Percentiles rank a stretch among this genome's conserved stretches.
phyloP scores from a whole-genome alignment of 2,329 filamentous ascomycete species.

The Aaosphaeria pasadenensis region DNA sequence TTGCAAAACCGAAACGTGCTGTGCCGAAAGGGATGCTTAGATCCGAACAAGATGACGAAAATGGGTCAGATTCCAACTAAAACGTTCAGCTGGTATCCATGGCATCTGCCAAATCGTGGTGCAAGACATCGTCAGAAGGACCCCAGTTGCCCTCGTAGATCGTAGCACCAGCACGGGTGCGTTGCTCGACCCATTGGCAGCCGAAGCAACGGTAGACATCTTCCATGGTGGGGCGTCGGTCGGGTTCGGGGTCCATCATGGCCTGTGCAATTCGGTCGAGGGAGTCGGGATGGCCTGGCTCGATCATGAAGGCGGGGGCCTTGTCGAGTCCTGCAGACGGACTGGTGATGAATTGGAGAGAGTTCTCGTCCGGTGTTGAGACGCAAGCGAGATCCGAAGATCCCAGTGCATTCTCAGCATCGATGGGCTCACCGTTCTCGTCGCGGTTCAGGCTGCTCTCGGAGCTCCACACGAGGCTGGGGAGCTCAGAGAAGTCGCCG shows the following conservation, averaged over 20 bases:
- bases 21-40: too few species aligned
- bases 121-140: conserved; percentile 63
- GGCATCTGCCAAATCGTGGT: conserved; percentile 54
- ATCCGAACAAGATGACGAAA: too few species aligned
- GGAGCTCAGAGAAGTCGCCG: conserved; percentile 85
- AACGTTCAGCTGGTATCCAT: conserved; percentile 49
- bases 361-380: conserved; percentile 37
- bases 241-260: conserved; percentile 80
- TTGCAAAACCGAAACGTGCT: too few species aligned
- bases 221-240: conserved; percentile 68
- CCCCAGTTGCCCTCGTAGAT: conserved; percentile 97
- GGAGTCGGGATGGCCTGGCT: conserved; percentile 67
- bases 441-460: conserved; percentile 71
- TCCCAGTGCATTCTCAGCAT: conserved; percentile 12
- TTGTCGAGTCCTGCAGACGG: conserved; percentile 20
- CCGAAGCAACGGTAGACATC: conserved; percentile 72
- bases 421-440: conserved; percentile 49
- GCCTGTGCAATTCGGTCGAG: conserved; percentile 80
- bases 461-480: conserved; percentile 77
- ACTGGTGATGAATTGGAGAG: conserved; percentile 35
- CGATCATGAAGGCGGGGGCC: conserved; percentile 79
- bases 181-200: conserved; percentile 73
- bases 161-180: conserved; percentile 83
- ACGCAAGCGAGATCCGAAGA: conserved; percentile 25
- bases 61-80: background rate